Evolutionary conservation across 306 rosid genomes (phyloP).

Genomic region (Vigna trinervia): DNA sequence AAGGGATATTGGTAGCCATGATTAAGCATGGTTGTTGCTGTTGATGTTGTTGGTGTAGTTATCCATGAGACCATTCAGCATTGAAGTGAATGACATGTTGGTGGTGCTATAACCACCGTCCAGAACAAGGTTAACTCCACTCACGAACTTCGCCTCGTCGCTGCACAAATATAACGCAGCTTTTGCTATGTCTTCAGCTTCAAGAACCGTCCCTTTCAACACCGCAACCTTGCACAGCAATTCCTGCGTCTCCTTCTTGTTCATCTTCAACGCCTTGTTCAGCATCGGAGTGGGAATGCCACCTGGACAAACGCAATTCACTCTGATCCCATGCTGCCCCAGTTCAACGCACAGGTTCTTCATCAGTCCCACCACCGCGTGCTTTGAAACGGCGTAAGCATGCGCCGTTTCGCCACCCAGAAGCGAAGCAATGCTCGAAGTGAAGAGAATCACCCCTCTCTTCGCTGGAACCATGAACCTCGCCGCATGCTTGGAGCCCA

Average conservation of each 20-base stretch:
- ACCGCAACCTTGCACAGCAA: neutral
- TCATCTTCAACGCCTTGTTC: constrained; percentile 42
- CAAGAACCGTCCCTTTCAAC: constrained; percentile 34
- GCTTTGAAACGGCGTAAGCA: constrained; percentile 68
- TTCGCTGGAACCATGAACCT: constrained; percentile 62
- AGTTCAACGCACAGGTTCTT: constrained; percentile 69
- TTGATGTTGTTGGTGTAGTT: neutral
- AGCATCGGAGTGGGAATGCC: constrained; percentile 63
- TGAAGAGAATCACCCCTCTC: constrained; percentile 65
- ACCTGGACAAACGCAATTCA: constrained; percentile 64
- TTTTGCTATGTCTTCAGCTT: constrained; percentile 44
- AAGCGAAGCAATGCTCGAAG: constrained; percentile 58
- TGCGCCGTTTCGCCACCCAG: constrained; percentile 51
- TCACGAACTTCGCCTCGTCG: constrained; percentile 48
- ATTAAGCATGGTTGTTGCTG: constrained; percentile 4
- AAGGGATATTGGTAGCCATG: neutral
- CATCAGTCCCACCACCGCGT: constrained; percentile 71
- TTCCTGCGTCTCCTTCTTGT: constrained; percentile 7
- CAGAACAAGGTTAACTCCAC: constrained; percentile 49
- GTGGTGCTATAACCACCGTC: constrained; percentile 53
- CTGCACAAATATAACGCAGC: constrained; percentile 52
- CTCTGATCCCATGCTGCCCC: constrained; percentile 69
- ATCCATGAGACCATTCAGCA: neutral
- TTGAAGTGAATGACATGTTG: constrained; percentile 27
- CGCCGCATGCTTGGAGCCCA: constrained; percentile 76